phyloP scores from a whole-genome alignment of 495 filamentous ascomycete genomes.

The Tuber indicum region DNA sequence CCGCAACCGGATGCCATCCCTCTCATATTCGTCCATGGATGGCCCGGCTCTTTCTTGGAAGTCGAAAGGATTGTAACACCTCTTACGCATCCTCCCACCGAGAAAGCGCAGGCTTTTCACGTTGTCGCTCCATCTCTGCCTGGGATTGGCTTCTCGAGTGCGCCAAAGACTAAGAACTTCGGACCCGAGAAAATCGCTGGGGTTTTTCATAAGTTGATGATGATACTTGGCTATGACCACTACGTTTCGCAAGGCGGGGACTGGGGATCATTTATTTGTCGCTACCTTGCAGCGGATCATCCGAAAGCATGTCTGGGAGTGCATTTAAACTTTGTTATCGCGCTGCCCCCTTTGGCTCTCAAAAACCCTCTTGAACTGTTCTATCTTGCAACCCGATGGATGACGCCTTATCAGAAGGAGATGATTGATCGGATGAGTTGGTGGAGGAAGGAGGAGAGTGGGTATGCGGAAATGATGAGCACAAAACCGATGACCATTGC shows the following conservation, averaged over 20 bases:
- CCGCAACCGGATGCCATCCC: slow-evolving; percentile 50
- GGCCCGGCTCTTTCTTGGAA: slow-evolving; percentile 66
- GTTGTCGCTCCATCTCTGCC: slow-evolving; percentile 65
- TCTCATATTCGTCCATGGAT: slow-evolving; percentile 58
- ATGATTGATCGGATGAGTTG: slow-evolving; percentile 14
- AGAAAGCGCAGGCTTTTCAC: slow-evolving; percentile 55
- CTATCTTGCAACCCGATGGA: slow-evolving; percentile 26
- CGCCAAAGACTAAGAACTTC: slow-evolving; percentile 52
- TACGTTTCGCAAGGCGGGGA: slow-evolving; percentile 66
- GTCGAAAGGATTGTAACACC: slow-evolving; percentile 57
- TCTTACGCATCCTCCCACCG: slow-evolving; percentile 48
- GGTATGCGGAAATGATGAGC: slow-evolving; percentile 29
- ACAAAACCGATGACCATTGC: slow-evolving; percentile 62
- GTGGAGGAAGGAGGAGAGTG: slow-evolving; percentile 19
- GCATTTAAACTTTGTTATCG: slow-evolving; percentile 59
- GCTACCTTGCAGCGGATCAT: slow-evolving; percentile 53
- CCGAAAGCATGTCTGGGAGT: slow-evolving; percentile 54
- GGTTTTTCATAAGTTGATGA: slow-evolving; percentile 60
- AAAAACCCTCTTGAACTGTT: slow-evolving; percentile 20
- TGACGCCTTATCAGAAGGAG: slow-evolving; percentile 41
- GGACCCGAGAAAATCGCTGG: slow-evolving; percentile 57
- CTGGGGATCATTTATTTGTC: slow-evolving; percentile 60
- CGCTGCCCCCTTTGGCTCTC: slow-evolving; percentile 36
- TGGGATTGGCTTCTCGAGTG: slow-evolving; percentile 63
- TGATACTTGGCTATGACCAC: slow-evolving; percentile 56